Evolutionary conservation across 805 yeast species (phyloP).

Genomic region (Metschnikowia colocasiae): DNA sequence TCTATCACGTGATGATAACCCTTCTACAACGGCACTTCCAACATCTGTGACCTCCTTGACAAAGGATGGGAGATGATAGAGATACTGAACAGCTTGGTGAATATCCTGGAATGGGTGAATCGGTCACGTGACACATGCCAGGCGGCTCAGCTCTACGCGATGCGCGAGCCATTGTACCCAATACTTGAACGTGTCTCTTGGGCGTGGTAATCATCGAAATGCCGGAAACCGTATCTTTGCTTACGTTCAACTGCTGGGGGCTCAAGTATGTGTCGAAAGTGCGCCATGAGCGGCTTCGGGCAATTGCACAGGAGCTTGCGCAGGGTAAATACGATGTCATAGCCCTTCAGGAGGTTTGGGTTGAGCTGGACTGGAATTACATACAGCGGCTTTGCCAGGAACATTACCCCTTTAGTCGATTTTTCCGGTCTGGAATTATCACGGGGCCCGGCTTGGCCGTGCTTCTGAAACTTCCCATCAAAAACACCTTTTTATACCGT

Average conservation of each 20-base stretch:
- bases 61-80: too few relatives aligned
- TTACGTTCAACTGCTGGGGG: slow-evolving; percentile 88
- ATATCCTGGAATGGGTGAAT: too few relatives aligned
- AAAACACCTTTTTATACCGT: slow-evolving; percentile 69
- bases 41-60: too few relatives aligned
- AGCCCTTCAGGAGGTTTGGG: slow-evolving; percentile 96
- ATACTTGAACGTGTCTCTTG: background rate
- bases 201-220: background rate
- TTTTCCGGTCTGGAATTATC: slow-evolving; percentile 77
- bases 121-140: too few relatives aligned
- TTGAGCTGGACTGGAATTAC: slow-evolving; percentile 74
- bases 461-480: slow-evolving; percentile 79
- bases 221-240: slow-evolving; percentile 31
- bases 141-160: background rate
- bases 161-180: background rate
- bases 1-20: background rate
- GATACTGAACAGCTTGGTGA: too few relatives aligned
- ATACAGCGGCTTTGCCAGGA: slow-evolving; percentile 44
- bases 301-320: slow-evolving; percentile 67
- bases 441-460: slow-evolving; percentile 93
- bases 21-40: too few relatives aligned
- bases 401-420: slow-evolving; percentile 60
- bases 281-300: slow-evolving; percentile 60
- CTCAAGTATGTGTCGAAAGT: slow-evolving; percentile 75
- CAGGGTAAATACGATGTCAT: slow-evolving; percentile 65